Evolutionary conservation across 805 yeast genomes (phyloP).

Genomic region (Nakazawaea ambrosiae): DNA sequence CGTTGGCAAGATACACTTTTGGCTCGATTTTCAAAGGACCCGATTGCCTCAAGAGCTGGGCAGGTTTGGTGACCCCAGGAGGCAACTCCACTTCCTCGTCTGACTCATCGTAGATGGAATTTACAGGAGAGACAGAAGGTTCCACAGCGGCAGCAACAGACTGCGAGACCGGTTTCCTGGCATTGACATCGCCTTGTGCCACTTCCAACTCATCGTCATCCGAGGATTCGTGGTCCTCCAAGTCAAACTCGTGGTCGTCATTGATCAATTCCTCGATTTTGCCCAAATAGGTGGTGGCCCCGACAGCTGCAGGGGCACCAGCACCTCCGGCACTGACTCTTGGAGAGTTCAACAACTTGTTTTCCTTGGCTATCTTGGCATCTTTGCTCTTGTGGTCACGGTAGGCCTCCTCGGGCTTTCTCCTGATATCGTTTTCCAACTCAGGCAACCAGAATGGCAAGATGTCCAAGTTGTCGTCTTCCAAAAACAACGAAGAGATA

Average conservation of each 20-base stretch:
- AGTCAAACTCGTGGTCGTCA: conserved; percentile 36
- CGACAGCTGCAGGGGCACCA: neutral
- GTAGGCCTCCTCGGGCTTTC: conserved; percentile 64
- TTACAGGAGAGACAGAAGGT: neutral
- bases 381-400: conserved; percentile 55
- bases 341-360: conserved; percentile 33
- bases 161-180: neutral
- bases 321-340: conserved; percentile 30
- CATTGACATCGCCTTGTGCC: too few relatives aligned
- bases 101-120: conserved; percentile 40
- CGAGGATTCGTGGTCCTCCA: conserved; percentile 54
- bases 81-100: conserved; percentile 85
- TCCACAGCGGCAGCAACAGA: neutral
- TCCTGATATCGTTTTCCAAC: conserved; percentile 68
- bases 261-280: conserved; percentile 24
- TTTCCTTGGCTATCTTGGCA: conserved; percentile 38
- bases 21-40: conserved; percentile 95
- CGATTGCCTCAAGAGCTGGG: conserved; percentile 69
- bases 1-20: conserved; percentile 97
- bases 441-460: conserved; percentile 96
- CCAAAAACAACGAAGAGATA: conserved; percentile 78
- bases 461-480: conserved; percentile 71
- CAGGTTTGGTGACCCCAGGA: conserved; percentile 83
- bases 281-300: conserved; percentile 21
- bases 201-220: conserved; percentile 20